A percentile compares a stretch with the other conserved stretches of the same genome.
phyloP scores from a whole-genome alignment of 73 alveolate species.

The Paramecium octaurelia region DNA sequence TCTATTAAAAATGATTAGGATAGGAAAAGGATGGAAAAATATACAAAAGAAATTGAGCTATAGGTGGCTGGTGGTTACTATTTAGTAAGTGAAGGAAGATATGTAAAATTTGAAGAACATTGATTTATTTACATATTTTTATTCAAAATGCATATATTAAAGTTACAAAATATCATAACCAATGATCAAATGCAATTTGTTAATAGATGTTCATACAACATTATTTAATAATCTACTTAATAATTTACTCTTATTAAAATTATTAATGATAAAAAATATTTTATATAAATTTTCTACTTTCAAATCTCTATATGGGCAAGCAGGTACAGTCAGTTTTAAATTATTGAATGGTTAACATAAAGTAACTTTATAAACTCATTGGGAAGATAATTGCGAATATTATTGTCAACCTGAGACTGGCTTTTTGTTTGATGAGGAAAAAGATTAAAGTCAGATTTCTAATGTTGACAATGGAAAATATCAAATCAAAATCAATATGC shows the following conservation, averaged over 20 bases:
- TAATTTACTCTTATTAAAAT: neutral
- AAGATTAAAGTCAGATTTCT: neutral
- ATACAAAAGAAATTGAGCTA: neutral
- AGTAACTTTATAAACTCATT: neutral
- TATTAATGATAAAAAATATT: neutral
- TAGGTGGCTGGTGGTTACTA: neutral
- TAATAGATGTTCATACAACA: too few relatives aligned
- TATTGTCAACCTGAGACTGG: neutral
- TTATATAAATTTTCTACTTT: neutral
- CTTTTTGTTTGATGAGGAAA: neutral
- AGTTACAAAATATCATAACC: too few relatives aligned
- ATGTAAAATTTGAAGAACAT: neutral
- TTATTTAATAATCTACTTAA: too few relatives aligned
- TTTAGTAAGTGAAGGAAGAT: slow-evolving; percentile 35
- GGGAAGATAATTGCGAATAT: slow-evolving; percentile 25
- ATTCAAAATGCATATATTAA: neutral
- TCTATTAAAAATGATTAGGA: neutral
- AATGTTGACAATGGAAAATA: neutral
- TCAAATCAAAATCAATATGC: neutral
- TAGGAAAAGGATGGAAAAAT: neutral
- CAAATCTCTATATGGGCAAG: slow-evolving; percentile 4
- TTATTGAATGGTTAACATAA: neutral
- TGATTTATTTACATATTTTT: neutral
- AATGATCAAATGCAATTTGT: too few relatives aligned
- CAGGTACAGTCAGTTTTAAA: neutral